phyloP scores from a whole-genome alignment of 2,329 filamentous ascomycete genomes.

The Colletotrichum shisoi region DNA sequence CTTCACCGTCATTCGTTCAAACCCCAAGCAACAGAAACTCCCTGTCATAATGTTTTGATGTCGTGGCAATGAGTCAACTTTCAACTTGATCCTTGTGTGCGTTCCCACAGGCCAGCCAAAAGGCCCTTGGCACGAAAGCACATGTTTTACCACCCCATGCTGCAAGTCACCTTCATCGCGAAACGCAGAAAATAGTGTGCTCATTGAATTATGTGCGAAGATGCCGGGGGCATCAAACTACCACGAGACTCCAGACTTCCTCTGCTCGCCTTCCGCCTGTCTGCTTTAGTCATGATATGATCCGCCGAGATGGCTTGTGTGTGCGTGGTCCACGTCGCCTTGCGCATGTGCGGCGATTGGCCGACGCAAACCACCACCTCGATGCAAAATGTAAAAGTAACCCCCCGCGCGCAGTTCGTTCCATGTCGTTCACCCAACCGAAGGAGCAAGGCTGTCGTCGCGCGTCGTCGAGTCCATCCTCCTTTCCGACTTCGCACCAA shows the following conservation, averaged over 20 bases:
- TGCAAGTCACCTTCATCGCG: neutral
- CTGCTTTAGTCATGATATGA: slow-evolving; percentile 23
- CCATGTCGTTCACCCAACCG: slow-evolving; percentile 31
- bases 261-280: neutral
- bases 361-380: slow-evolving; percentile 24
- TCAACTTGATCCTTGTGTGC: neutral
- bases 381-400: slow-evolving; percentile 27
- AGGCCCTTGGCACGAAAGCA: neutral
- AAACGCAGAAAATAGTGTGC: slow-evolving; percentile 6
- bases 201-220: slow-evolving; percentile 22
- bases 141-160: neutral
- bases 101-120: neutral
- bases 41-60: slow-evolving; percentile 5
- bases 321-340: slow-evolving; percentile 28
- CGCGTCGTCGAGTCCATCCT: slow-evolving; percentile 16
- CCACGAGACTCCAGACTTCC: slow-evolving; percentile 20
- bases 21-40: neutral
- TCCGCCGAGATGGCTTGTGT: slow-evolving; percentile 18
- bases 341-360: slow-evolving; percentile 22
- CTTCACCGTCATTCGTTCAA: slow-evolving; percentile 28
- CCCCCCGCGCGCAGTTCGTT: slow-evolving; percentile 31
- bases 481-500: slow-evolving; percentile 26
- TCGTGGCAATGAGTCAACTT: slow-evolving; percentile 30
- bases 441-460: slow-evolving; percentile 35
- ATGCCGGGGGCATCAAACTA: slow-evolving; percentile 33